Conservation (phyloP, 2,329 filamentous ascomycete species). For the Colletotrichum chlorophyti region DNA sequence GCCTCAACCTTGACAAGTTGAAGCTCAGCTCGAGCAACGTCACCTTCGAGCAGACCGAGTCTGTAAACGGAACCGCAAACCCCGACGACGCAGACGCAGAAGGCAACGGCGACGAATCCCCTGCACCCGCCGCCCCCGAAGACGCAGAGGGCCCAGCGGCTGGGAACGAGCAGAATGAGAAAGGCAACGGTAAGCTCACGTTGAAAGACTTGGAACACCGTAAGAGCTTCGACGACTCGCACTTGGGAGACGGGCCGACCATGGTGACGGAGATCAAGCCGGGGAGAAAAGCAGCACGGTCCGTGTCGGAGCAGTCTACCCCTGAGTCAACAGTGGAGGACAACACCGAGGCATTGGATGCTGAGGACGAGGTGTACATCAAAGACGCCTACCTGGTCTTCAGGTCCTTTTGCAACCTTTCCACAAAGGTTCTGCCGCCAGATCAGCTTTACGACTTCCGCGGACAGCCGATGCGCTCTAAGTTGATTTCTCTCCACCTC, state of each 20-base stretch:
- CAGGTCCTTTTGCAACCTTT: constrained; percentile 95
- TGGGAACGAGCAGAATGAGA: constrained; percentile 38
- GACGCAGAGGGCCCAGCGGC: constrained; percentile 35
- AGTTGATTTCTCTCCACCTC: constrained; percentile 92
- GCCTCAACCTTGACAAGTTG: constrained; percentile 63
- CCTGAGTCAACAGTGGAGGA: constrained; percentile 63
- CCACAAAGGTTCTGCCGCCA: constrained; percentile 86
- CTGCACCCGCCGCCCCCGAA: constrained; percentile 35
- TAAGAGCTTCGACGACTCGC: constrained; percentile 74
- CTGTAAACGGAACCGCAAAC: constrained; percentile 40
- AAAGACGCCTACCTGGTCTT: constrained; percentile 97
- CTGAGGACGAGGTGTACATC: constrained; percentile 94
- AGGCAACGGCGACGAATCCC: constrained; percentile 29
- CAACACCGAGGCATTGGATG: constrained; percentile 65
- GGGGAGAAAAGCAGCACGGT: constrained; percentile 48
- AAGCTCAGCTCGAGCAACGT: constrained; percentile 60
- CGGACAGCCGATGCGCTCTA: constrained; percentile 96
- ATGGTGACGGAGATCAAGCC: constrained; percentile 70
- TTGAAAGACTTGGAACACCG: constrained; percentile 71
- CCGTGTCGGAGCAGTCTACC: constrained; percentile 60
- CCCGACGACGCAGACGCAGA: constrained; percentile 49
- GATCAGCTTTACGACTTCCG: constrained; percentile 94
- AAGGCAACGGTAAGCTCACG: constrained; percentile 63
- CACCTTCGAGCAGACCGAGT: constrained; percentile 55
- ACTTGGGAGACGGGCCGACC: constrained; percentile 70